Percentiles rank a stretch among this genome's conserved stretches.
Evolutionary conservation across 441 rosid species (phyloP).

Genomic region (Pelargonium cotyledonis): DNA sequence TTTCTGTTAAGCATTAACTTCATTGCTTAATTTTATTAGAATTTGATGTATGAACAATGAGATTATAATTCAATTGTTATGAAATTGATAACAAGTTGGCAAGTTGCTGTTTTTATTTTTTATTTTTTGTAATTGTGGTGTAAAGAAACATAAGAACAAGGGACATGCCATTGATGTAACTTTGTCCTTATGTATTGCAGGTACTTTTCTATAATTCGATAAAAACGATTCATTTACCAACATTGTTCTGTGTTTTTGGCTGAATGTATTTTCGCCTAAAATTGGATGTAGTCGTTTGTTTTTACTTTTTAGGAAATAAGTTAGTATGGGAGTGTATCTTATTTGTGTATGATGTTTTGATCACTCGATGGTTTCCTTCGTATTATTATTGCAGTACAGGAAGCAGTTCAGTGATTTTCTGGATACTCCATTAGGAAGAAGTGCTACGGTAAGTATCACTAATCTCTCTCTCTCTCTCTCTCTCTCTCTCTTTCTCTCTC

Average conservation of each 20-base stretch:
- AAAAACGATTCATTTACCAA: too few relatives aligned
- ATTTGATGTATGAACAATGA: too few relatives aligned
- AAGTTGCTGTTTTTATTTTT: neutral
- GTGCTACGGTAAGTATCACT: conserved; percentile 64
- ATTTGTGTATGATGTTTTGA: conserved; percentile 4
- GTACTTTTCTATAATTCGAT: too few relatives aligned
- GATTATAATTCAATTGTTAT: neutral
- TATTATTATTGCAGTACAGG: conserved; percentile 71
- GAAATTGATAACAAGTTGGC: neutral
- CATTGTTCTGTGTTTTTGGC: too few relatives aligned
- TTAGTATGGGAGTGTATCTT: neutral
- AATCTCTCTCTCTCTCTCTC: too few relatives aligned
- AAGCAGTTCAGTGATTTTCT: conserved; percentile 63
- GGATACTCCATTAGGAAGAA: conserved; percentile 67
- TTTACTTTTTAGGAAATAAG: neutral
- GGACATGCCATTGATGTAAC: too few relatives aligned
- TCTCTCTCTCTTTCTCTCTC: too few relatives aligned
- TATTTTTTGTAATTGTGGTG: too few relatives aligned
- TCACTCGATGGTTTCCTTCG: neutral
- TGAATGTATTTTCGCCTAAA: too few relatives aligned
- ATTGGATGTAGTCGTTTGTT: neutral
- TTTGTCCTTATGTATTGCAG: too few relatives aligned
- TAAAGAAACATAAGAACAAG: too few relatives aligned
- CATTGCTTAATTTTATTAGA: neutral
- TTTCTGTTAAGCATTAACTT: too few relatives aligned